Evolutionary conservation across 345 rosid species (phyloP).

Genomic region (Diplotaxis tenuifolia): DNA sequence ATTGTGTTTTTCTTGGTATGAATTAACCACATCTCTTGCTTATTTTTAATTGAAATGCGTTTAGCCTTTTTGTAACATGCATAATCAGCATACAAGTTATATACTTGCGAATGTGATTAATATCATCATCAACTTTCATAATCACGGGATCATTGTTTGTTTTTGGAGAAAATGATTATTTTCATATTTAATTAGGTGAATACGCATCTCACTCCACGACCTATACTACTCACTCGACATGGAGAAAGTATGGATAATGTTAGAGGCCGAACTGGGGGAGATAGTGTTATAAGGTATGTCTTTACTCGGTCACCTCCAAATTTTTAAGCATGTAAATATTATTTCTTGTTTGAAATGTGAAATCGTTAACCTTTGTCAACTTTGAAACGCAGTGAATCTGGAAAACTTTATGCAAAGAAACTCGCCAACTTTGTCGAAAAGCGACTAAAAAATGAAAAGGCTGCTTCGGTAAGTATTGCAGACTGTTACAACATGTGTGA

Average conservation of each 20-base stretch:
- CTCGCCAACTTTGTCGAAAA: constrained; percentile 88
- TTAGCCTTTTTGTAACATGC: background rate
- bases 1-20: constrained; percentile 97
- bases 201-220: constrained; percentile 98
- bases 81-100: constrained; percentile 17
- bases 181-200: constrained; percentile 59
- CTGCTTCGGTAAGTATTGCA: constrained; percentile 83
- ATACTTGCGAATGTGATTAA: background rate
- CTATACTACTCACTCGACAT: constrained; percentile 96
- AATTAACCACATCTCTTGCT: background rate
- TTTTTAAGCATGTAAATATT: background rate
- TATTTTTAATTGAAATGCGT: constrained; percentile 3
- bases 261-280: constrained; percentile 97
- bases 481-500: constrained; percentile 3
- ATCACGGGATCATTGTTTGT: constrained; percentile 1
- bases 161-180: background rate
- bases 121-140: background rate
- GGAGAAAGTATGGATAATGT: constrained; percentile 98
- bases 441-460: constrained; percentile 88
- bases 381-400: constrained; percentile 62
- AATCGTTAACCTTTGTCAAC: constrained; percentile 4
- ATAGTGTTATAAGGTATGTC: constrained; percentile 70
- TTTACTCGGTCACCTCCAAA: constrained; percentile 2
- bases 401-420: constrained; percentile 86
- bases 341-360: constrained; percentile 10